Evolutionary conservation across 2,329 filamentous ascomycete species (phyloP), one percentile per base, ranked within the genome.

Genomic region (Eurotiales sp.): DNA sequence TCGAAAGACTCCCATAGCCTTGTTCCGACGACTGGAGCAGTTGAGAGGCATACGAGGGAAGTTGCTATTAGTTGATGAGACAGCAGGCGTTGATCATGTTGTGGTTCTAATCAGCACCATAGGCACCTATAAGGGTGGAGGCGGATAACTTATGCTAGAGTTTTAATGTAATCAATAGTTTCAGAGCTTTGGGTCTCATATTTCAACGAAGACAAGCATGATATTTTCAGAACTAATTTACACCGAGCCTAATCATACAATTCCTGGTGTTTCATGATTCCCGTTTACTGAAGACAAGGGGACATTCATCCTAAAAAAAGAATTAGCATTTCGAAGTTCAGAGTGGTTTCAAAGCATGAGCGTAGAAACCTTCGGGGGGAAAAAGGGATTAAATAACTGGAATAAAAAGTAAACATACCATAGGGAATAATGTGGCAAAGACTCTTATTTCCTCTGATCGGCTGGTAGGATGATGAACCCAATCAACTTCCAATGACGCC

Each of bases 341-440:
- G n/a, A n/a, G n/a, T n/a, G n/a, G n/a, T n/a, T n/a, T n/a, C n/a
- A n/a, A n/a, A n/a, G n/a, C n/a, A n/a, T n/a, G n/a, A n/a, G n/a
- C n/a, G n/a, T n/a, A n/a, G n/a, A n/a, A n/a, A n/a, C n/a, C n/a
- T n/a, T n/a, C n/a, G n/a, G n/a, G n/a, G n/a, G n/a, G n/a, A n/a
- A n/a, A n/a, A n/a, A n/a, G n/a, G n/a, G n/a, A n/a, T n/a, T n/a
- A n/a, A n/a, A n/a, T n/a, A 17, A 30, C 4, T 50, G 37, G 27
- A 56, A 50, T 51, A 45, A 6, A 34, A 15, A 34, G 14, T n/a
- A 34, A 46, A 75, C 84, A 70, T 74, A 93, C 91, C 86, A 87
- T 87, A 51, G 92, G 92, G 80, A 97, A 97, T 61, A 97, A 95
- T 23, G 90, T 96, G 34, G 93, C 93, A 74, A 97, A 99, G 59